Evolutionary conservation across 148 eudicot genomes (phyloP), one percentile per base, ranked within the genome.

Genomic region (Rhododendron ovatum): DNA sequence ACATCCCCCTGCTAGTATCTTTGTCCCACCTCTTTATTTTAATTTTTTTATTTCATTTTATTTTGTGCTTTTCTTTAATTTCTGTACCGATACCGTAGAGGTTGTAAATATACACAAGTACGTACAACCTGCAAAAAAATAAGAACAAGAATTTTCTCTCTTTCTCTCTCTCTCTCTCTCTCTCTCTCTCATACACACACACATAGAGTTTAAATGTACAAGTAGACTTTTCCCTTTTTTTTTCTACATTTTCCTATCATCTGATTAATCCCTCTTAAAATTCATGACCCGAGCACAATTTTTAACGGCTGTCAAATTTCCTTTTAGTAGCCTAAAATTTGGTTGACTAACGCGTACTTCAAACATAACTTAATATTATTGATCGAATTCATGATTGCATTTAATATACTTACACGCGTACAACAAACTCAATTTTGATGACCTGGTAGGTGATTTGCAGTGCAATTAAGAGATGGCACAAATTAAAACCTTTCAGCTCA

Each of bases 21-120:
- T 87, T 83, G 86, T 78, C 86, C 86, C 82, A 26, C 61, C 15
- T 30, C 69, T 33, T 74, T 74, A 51, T 55, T 73, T 28, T 35
- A 37, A 28, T 71, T 71, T 30, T 28, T 10, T 63, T 8, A n/a
- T 0, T 41, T 35, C 47, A 17, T 8, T 81, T 15, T 28, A 0
- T 14, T 20, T 80, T 51, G 8, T 10, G 3, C 10, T 41, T 24
- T 48, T 14, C 11, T 22, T 15, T 22, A 28, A 53, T 6, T 4
- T 24, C 6, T 6, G 11, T 6, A 41, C 2, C 13, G 14, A 18
- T 12, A 51, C 11, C 0, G 15, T 51, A 51, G 55, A 14, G 57
- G 57, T 51, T 51, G 18, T 51, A 51, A 2, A 11, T 13, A 48
- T 47, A 47, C 48, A 47, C 11, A 51, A 55, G 5, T 55, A 15